Evolutionary conservation across 2,329 filamentous ascomycete species (phyloP).

Genomic region (Zymoseptoria ardabiliae): DNA sequence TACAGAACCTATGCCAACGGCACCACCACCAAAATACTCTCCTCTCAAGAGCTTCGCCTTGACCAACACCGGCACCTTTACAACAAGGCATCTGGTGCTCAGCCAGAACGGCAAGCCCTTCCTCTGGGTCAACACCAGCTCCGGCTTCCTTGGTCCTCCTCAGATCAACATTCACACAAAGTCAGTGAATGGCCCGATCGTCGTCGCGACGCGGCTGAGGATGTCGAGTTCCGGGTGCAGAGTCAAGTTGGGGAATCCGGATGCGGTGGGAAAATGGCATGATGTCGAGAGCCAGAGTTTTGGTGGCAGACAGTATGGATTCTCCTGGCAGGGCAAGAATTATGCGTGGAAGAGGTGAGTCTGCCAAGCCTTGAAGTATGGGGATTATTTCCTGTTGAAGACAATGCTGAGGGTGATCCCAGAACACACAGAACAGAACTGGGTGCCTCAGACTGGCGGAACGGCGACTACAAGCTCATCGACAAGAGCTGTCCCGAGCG

Average conservation of each 20-base stretch:
- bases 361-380: no score
- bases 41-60: conserved; percentile 6
- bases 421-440: conserved; percentile 2
- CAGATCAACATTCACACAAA: conserved; percentile 3
- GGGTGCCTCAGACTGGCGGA: conserved; percentile 1
- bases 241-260: conserved; percentile 7
- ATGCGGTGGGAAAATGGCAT: conserved; percentile 2
- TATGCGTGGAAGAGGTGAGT: conserved; percentile 8
- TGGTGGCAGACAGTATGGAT: conserved; percentile 1
- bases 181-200: not conserved
- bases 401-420: not conserved
- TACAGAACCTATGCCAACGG: not conserved
- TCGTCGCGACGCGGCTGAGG: conserved; percentile 3
- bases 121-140: conserved; percentile 1
- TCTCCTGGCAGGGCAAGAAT: conserved; percentile 2
- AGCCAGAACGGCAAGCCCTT: conserved; percentile 4
- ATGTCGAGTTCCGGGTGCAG: conserved; percentile 2
- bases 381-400: no score
- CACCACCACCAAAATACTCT: not conserved
- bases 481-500: not conserved
- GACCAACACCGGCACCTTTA: conserved; percentile 2
- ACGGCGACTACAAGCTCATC: conserved; percentile 4
- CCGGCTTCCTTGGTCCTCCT: conserved; percentile 2
- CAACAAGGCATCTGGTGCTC: conserved; percentile 5
- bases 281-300: conserved; percentile 3